Evolutionary conservation across 371 early-diverging fungal genomes (phyloP), one percentile per base, ranked within the genome.

Genomic region (Basidiobolus meristosporus): DNA sequence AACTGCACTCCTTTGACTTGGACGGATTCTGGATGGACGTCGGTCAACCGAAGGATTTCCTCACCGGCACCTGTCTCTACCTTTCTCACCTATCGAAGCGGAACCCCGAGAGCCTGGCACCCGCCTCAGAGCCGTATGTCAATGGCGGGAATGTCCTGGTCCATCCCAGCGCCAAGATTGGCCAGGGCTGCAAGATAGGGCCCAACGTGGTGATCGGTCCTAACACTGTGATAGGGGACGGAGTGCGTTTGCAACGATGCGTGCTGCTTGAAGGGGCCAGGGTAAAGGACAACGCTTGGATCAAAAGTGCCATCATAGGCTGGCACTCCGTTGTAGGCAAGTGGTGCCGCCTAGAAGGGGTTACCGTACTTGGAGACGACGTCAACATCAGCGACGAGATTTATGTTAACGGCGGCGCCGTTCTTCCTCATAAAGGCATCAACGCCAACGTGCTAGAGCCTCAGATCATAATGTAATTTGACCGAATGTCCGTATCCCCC

Each of bases 21-120:
- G 79, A 90, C 36, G 97, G 98, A 39, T 98, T 85, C 76, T 99
- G 99, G 99, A 92, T 92, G 92, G 99, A 99, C 57, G 97, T 99
- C 34, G 99, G 99, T 28, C 98, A 98, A 63, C 98, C 98, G 48
- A 87, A 84, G 54, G 99, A 98, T 60, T 99, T 89, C 60, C 63
- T 99, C 50, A 81, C 79, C 4, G 99, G 96, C 30, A 90, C 90
- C 20, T 82, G 83, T 46, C 70, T 98, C 45, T 98, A 91, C 55
- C 69, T 98, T 39, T 54, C 77, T 21, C 78, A 82, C 47, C 47
- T 90, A 40, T 61, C 74, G 51, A 75, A 85, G 62, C 68, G 65
- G 48, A 48, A 59, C 20, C 85, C 89, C 20, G 62, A 73, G 30
- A 50, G 56, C 23, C 64, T 90, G 38, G 73, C 73, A 21, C n/a